phyloP scores from a whole-genome alignment of 208 protist species.

The Entamoeba moshkovskii region DNA sequence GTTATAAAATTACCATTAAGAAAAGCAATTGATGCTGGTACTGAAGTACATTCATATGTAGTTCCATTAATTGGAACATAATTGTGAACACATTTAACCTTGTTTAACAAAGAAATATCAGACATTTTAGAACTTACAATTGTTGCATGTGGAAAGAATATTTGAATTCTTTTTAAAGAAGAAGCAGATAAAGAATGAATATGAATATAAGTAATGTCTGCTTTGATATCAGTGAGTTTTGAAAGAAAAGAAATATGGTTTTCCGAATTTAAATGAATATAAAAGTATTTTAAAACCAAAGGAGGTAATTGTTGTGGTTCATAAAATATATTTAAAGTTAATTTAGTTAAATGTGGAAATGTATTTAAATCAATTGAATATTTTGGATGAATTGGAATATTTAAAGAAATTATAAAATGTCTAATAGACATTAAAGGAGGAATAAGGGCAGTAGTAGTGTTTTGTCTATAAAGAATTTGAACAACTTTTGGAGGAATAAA shows the following conservation, averaged over 20 bases:
- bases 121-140: background rate
- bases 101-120: background rate
- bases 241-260: background rate
- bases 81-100: background rate
- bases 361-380: background rate
- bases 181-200: background rate
- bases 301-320: background rate
- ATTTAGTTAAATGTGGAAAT: background rate
- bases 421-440: background rate
- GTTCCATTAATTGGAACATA: background rate
- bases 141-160: background rate
- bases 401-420: background rate
- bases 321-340: background rate
- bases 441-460: background rate
- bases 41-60: background rate
- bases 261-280: background rate
- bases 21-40: background rate
- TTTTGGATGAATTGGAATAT: background rate
- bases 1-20: background rate
- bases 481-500: background rate
- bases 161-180: background rate
- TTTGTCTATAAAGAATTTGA: background rate
- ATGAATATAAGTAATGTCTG: background rate
- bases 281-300: background rate
- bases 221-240: background rate